A percentile compares a stretch with the other conserved stretches of the same genome.
Evolutionary conservation across 2,329 filamentous ascomycete genomes (phyloP).

Genomic region (Cladosporium halotolerans): DNA sequence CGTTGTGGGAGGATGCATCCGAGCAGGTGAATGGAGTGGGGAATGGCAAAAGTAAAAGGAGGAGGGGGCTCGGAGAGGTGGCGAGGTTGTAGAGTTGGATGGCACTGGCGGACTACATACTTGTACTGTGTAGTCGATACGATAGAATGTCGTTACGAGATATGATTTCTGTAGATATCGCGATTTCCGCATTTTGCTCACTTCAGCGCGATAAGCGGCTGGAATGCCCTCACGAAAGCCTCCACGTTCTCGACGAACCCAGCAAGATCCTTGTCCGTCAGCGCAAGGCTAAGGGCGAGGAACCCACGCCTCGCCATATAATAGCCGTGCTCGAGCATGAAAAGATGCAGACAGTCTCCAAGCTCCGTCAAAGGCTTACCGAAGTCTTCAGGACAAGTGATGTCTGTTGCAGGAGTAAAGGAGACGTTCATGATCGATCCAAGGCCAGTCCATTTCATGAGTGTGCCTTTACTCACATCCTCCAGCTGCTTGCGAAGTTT

Average conservation of each 20-base stretch:
- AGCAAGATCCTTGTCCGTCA: constrained; percentile 29
- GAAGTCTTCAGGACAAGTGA: constrained; percentile 18
- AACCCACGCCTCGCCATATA: constrained; percentile 33
- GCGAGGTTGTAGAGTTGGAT: neutral
- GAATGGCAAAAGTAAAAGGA: neutral
- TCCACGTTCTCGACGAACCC: constrained; percentile 23
- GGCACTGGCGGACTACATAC: too few relatives aligned
- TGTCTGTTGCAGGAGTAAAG: constrained; percentile 26
- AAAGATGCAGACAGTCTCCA: constrained; percentile 32
- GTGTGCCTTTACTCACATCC: constrained; percentile 27
- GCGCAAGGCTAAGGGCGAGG: constrained; percentile 31
- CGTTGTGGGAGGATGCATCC: constrained; percentile 37
- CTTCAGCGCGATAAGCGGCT: neutral
- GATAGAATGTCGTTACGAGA: too few relatives aligned
- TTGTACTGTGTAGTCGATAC: too few relatives aligned
- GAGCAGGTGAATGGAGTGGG: neutral
- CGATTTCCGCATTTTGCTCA: neutral
- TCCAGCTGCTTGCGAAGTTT: constrained; percentile 25
- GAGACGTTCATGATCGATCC: constrained; percentile 35
- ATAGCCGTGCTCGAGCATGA: constrained; percentile 33
- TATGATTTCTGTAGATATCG: too few relatives aligned
- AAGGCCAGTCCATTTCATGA: constrained; percentile 32
- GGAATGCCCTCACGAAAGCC: neutral
- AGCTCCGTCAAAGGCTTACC: constrained; percentile 25
- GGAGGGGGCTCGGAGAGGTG: neutral